A percentile compares a stretch with the other conserved stretches of the same genome.
Evolutionary conservation across 2,329 filamentous ascomycete species (phyloP).

Genomic region (Hymenotorrendiella dingleyae): DNA sequence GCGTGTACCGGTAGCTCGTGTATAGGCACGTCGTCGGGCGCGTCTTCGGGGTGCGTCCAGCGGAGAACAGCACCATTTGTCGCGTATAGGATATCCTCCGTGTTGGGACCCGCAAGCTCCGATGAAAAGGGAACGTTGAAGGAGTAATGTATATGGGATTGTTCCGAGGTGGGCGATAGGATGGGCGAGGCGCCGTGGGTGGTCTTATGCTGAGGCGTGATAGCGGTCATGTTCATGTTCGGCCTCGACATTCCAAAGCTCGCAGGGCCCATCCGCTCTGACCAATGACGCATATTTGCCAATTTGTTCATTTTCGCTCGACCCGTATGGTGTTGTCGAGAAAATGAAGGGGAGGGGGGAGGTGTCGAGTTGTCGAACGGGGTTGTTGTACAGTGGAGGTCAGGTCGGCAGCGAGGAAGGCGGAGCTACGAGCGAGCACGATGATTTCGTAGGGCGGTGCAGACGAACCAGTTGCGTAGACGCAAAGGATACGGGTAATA

Average conservation of each 20-base stretch:
- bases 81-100: slow-evolving; percentile 90
- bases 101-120: slow-evolving; percentile 84
- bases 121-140: slow-evolving; percentile 98
- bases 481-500: too few species aligned
- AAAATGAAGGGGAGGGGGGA: too few species aligned
- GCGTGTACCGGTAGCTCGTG: slow-evolving; percentile 89
- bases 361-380: too few species aligned
- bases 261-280: slow-evolving; percentile 63
- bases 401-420: too few species aligned
- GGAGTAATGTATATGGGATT: slow-evolving; percentile 80
- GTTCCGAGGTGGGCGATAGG: slow-evolving; percentile 64
- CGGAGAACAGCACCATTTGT: slow-evolving; percentile 80
- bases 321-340: too few species aligned
- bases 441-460: too few species aligned
- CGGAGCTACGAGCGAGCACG: too few species aligned
- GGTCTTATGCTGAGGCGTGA: slow-evolving; percentile 50
- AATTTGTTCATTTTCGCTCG: slow-evolving; percentile 74
- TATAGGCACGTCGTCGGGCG: slow-evolving; percentile 75
- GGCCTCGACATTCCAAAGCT: slow-evolving; percentile 58
- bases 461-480: too few species aligned
- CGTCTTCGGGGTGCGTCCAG: slow-evolving; percentile 90
- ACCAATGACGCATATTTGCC: slow-evolving; percentile 67
- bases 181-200: slow-evolving; percentile 48
- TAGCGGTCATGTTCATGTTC: slow-evolving; percentile 39
- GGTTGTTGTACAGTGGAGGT: too few species aligned